A percentile compares a stretch with the other conserved stretches of the same genome.
Evolutionary conservation across 176 grass and related monocot species (phyloP).

Genomic region (Areca catechu): DNA sequence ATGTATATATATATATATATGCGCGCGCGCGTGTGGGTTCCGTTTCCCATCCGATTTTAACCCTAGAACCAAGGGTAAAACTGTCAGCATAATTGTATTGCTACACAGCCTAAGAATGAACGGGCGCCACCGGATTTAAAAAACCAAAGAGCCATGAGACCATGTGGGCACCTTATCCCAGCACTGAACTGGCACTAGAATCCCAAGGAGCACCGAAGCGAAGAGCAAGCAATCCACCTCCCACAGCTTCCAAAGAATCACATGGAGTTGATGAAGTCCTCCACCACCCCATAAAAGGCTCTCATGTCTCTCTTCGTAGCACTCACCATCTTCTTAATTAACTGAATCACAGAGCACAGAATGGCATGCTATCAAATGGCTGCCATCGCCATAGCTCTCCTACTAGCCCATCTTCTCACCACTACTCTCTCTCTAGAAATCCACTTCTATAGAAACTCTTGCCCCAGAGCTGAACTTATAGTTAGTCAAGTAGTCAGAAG

Average conservation of each 20-base stretch:
- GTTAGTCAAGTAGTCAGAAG: constrained; percentile 3
- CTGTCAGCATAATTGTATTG: too few relatives aligned
- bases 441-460: constrained; percentile 10
- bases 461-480: constrained; percentile 22
- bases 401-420: background rate
- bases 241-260: constrained; percentile 6
- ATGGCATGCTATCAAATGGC: background rate
- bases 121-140: too few relatives aligned
- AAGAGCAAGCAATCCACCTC: constrained; percentile 1
- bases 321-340: too few relatives aligned
- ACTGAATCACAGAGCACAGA: too few relatives aligned
- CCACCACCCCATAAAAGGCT: background rate
- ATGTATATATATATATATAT: too few relatives aligned
- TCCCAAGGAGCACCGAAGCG: background rate
- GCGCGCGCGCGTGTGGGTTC: too few relatives aligned
- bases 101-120: too few relatives aligned
- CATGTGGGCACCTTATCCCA: too few relatives aligned
- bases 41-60: too few relatives aligned
- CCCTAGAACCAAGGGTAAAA: too few relatives aligned
- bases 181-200: background rate
- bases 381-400: background rate
- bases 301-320: too few relatives aligned
- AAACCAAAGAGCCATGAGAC: too few relatives aligned
- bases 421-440: constrained; percentile 4
- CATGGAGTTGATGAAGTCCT: background rate